Base-by-base conservation (phyloP, 2,329 filamentous ascomycete species). In the Elsinoe batatas region DNA sequence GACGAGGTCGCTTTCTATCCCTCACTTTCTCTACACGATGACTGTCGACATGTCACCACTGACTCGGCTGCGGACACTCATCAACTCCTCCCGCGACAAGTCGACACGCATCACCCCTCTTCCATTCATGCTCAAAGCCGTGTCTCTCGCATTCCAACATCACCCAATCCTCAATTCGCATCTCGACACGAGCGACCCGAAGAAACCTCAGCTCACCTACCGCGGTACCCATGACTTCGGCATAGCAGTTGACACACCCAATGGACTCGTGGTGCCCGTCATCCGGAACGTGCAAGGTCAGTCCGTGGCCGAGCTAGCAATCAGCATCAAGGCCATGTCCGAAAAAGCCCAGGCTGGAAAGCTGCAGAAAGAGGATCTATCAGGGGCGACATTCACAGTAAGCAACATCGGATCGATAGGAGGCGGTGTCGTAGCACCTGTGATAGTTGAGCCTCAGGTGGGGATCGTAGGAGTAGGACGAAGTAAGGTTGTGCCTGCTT, bases 371-470 rank as follows among this genome's bases (percentile, higher is more conserved):
- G 76, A 79, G 15, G 91, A 98, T 69, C 77, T 98, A 60, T 79
- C 77, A 35, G 90, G 90, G 53, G 90, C 90, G 13, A 97, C 93
- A 1, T 91, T 98, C 65, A 96, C 93, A 0, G 83, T 98, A 50
- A 95, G 90, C 64, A 98, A 98, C 69, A 95, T 98, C 63, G 93
- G 93, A 44, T 95, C 84, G 63, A 89, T 98, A 44, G 93, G 93
- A 55, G 93, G 93, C 26, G 93, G 88, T 1, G 95, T 95, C 64
- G 83, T 97, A 46, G 84, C 86, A 30, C 93, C 93, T 1, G 87
- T 98, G 50, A 88, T 98, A 63, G 88, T 95, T 46, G 85, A 90
- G 60, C 86, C 82, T 40, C 91, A 97, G 72, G 87, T 97, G 8
- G 90, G 88, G 7, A 98, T 98, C 66, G 71, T 98, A 26, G 93